Evolutionary conservation across 192 early-diverging fungal species (phyloP), one percentile per base, ranked within the genome.

Genomic region (Polychytrium aggregatum): DNA sequence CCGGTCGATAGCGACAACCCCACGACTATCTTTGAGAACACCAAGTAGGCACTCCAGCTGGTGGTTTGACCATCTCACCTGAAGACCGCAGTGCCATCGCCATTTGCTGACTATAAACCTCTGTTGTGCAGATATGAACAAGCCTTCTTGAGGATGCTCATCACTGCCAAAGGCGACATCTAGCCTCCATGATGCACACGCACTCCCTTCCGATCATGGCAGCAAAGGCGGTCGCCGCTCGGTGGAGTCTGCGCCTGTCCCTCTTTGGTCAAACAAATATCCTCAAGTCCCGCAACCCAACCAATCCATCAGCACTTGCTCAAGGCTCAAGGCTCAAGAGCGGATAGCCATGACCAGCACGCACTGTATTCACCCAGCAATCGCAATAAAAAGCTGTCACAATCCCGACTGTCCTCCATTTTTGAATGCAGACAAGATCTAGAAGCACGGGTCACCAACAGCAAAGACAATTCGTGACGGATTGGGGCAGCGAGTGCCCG

Each of bases 1-100:
- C n/a, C n/a, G n/a, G n/a, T n/a, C n/a, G n/a, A n/a, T n/a, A n/a
- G 64, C 34, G 74, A 77, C 34, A 65, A 72, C 34, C 72, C 71
- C 16, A 51, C 62, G 16, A 53, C 57, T 4, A 79, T 79, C 39
- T 79, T 79, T 50, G 76, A 79, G 55, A 79, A 76, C 55, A 79
- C 76, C 28, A 78, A 78, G 63, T 70, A 48, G n/a, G n/a, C 20
- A 48, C 50, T 18, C 13, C 14, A 2, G 8, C 37, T 17, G 37
- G 37, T n/a, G n/a, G n/a, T n/a, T n/a, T n/a, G n/a, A n/a, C n/a
- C n/a, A n/a, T n/a, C 20, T 14, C 11, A 37, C 22, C 4, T 47
- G 33, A 2, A 21, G 30, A 3, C 35, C 3, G 10, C 8, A 39
- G 16, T 39, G 11, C 35, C 24, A 34, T 37, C 17, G 9, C 25